Conservation (phyloP, 73 alveolate genomes). For the Paramecium caudatum region DNA sequence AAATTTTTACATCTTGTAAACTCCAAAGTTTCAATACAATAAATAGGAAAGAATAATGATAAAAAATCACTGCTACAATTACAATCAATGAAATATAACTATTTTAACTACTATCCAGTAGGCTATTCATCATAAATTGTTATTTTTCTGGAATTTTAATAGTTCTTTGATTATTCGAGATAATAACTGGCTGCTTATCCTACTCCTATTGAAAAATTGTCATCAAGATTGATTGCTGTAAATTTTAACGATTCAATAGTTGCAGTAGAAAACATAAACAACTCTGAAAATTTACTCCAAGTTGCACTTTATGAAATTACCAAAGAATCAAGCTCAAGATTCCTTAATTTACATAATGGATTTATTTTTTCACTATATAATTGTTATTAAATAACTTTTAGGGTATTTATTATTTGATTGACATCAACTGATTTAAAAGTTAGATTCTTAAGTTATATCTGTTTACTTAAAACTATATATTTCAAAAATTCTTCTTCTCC, state of each 20-base stretch:
- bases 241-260: background rate
- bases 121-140: background rate
- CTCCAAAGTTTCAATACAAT: background rate
- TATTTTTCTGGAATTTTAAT: background rate
- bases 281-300: conserved; percentile 1
- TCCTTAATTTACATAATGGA: background rate
- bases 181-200: conserved; percentile 9
- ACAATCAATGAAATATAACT: background rate
- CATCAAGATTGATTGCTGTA: background rate
- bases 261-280: conserved; percentile 3
- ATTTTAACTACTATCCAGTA: too few relatives aligned
- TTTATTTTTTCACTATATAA: background rate
- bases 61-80: conserved; percentile 27
- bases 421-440: background rate
- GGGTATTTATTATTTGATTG: background rate
- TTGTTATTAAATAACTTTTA: background rate
- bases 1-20: conserved; percentile 1
- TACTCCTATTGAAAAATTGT: background rate
- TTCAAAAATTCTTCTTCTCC: conserved; percentile 35
- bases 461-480: conserved; percentile 27
- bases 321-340: background rate
- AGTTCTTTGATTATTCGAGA: background rate
- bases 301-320: background rate
- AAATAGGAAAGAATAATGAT: conserved; percentile 3
- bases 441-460: background rate